phyloP scores from a whole-genome alignment of 371 early-diverging fungal species.

The Paraphysoderma sedebokerense region DNA sequence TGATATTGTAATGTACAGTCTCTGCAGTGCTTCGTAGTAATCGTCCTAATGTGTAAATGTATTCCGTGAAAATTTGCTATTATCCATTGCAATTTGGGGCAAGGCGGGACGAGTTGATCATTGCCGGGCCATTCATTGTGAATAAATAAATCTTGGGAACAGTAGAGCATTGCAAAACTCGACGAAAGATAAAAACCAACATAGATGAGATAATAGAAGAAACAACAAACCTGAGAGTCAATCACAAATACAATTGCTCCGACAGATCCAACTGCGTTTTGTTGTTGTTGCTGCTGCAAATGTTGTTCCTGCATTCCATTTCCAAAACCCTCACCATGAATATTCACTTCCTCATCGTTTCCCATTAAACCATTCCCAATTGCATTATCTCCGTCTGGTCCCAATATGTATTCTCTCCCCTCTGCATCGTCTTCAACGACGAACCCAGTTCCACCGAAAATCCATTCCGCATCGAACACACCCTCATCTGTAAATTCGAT shows the following conservation, averaged over 20 bases:
- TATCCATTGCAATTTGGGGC: too few relatives aligned
- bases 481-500: slow-evolving; percentile 54
- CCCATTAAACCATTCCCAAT: too few relatives aligned
- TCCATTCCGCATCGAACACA: slow-evolving; percentile 13
- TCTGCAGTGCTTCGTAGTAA: slow-evolving; percentile 55
- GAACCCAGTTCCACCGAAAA: slow-evolving; percentile 37
- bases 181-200: neutral
- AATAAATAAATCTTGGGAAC: neutral
- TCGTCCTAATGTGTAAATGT: slow-evolving; percentile 48
- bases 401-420: too few relatives aligned
- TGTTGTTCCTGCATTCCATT: too few relatives aligned
- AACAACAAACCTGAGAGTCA: slow-evolving; percentile 56
- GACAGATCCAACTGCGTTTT: slow-evolving; percentile 3
- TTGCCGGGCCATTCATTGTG: neutral
- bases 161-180: neutral
- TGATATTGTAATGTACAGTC: slow-evolving; percentile 54
- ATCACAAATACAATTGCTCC: slow-evolving; percentile 82
- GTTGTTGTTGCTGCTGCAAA: too few relatives aligned
- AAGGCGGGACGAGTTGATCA: neutral
- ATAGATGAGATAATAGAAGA: neutral
- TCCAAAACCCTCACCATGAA: too few relatives aligned
- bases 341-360: too few relatives aligned
- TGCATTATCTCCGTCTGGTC: too few relatives aligned
- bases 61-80: too few relatives aligned
- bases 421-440: too few relatives aligned